Conservation (phyloP, 2,329 filamentous ascomycete species). For the Xylaria sp. region DNA sequence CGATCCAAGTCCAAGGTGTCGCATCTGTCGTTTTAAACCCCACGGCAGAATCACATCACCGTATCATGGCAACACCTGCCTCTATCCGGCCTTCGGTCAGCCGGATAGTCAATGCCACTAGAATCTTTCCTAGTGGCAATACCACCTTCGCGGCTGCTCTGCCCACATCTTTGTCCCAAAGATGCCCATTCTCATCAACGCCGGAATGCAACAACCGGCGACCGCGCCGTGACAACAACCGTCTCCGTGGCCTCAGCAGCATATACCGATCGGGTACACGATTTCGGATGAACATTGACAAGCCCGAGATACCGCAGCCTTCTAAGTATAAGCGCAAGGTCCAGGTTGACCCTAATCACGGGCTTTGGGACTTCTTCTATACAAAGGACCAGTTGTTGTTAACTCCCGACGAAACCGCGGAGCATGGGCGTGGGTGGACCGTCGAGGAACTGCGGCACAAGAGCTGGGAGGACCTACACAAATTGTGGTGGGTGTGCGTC, state of each 20-base stretch:
- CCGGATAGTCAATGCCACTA: conserved; percentile 45
- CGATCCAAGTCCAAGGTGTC: conserved; percentile 17
- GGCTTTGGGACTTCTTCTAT: conserved; percentile 93
- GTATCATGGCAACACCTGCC: conserved; percentile 48
- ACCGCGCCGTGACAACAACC: conserved; percentile 77
- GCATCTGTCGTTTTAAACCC: conserved; percentile 28
- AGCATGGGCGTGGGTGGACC: conserved; percentile 85
- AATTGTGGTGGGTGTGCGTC: conserved; percentile 92
- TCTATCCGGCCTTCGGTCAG: conserved; percentile 49
- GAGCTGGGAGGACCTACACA: conserved; percentile 92
- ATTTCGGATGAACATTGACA: conserved; percentile 78
- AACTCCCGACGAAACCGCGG: conserved; percentile 75
- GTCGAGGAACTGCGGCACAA: conserved; percentile 87
- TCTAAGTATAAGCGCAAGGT: conserved; percentile 70
- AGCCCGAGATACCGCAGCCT: conserved; percentile 79
- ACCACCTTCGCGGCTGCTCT: conserved; percentile 36
- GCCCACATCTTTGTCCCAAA: conserved; percentile 35
- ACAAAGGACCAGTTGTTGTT: conserved; percentile 74
- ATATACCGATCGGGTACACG: conserved; percentile 81
- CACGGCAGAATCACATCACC: conserved; percentile 28
- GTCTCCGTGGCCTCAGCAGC: conserved; percentile 82
- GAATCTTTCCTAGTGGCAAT: conserved; percentile 32
- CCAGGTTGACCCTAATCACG: conserved; percentile 78
- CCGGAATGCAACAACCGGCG: conserved; percentile 46
- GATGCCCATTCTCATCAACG: conserved; percentile 51